Evolutionary conservation across 1,284 basidiomycete species (phyloP), one percentile per base, ranked within the genome.

Genomic region (Sphagnurus paluster): DNA sequence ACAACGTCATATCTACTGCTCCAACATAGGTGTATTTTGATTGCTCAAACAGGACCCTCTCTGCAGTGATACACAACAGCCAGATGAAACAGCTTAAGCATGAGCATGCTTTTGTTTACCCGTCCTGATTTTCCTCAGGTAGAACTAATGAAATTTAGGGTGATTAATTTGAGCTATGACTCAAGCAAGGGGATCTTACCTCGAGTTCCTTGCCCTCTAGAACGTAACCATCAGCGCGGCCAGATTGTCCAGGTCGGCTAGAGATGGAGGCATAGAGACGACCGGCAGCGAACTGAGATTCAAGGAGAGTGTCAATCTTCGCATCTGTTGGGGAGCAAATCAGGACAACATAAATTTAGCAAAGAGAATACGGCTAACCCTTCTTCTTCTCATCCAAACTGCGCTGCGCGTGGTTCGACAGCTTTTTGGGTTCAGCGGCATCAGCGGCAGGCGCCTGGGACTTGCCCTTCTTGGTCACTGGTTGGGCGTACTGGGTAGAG

Each of bases 181-280:
- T 34, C 51, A 41, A 50, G 14, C 1, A 21, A 6, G 11, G 2
- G 26, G 24, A 41, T 62, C 76, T 43, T 61, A 93, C 91, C 79
- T 97, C 93, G 50, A 97, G 84, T 71, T 98, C 94, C 75, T 93
- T 93, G 66, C 94, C 94, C 79, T 98, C 94, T 46, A 98, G 84
- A 56, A 98, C 79, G 75, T 97, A 96, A 46, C 94, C 94, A 69
- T 98, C 95, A 52, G 88, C 85, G 56, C 94, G 91, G 38, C 94
- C 94, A 46, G 85, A 90, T 72, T 98, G 94, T 37, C 94, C 94
- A 50, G 94, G 94, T 68, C 94, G 85, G 69, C 90, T 94, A 53
- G 91, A 84, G 70, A 98, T 88, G 61, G 77, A 62, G 58, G 94
- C 95, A 66, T 93, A 94, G 54, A 94, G 77, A 74, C 92, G 85